Base-by-base conservation (phyloP, 148 eudicot species). In the Cornus florida region DNA sequence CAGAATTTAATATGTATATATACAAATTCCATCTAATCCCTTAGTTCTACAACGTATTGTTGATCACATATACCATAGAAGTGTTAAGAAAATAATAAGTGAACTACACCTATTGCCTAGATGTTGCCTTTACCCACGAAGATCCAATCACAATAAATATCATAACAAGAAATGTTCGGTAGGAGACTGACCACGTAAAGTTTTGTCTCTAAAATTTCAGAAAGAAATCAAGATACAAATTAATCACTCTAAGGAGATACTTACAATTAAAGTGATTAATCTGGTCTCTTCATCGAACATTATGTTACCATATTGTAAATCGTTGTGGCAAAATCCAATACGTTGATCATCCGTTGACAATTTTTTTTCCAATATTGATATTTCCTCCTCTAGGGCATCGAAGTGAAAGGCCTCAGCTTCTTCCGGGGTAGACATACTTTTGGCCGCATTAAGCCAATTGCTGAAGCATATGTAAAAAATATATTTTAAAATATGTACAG, bases 231-330 rank as follows among this genome's bases (percentile, higher is more conserved):
- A 1, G 20, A 56, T 32, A 50, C n/a, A 5, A 39, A 13, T 16
- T 10, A 43, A 72, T 3, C 1, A 77, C 33, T 16, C 32, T 19
- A 71, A 74, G 70, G 67, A 76, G 65, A 77, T 71, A 84, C 97
- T 91, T 87, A 95, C 98, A 76, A 95, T 95, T 70, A 95, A 88
- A 71, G 98, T 95, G 81, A 95, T 86, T 38, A 80, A 87, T 77
- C 80, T 88, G 69, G 90, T 91, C 72, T 86, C 89, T 80, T 95
- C 98, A 75, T 93, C 90, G 31, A 95, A 90, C 98, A 95, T 95
- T 81, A 95, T 89, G 87, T 95, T 95, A 19, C 98, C 97, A 88
- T 95, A 95, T 73, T 95, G 98, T 77, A 95, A 83, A 85, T 95
- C 98, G 82, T 95, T 95, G 90, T 95, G 98, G 89, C 98, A 95